A percentile compares a stretch with the other conserved stretches of the same genome.
Conservation (phyloP, 2,329 filamentous ascomycete genomes). For the Penicillium sp. region DNA sequence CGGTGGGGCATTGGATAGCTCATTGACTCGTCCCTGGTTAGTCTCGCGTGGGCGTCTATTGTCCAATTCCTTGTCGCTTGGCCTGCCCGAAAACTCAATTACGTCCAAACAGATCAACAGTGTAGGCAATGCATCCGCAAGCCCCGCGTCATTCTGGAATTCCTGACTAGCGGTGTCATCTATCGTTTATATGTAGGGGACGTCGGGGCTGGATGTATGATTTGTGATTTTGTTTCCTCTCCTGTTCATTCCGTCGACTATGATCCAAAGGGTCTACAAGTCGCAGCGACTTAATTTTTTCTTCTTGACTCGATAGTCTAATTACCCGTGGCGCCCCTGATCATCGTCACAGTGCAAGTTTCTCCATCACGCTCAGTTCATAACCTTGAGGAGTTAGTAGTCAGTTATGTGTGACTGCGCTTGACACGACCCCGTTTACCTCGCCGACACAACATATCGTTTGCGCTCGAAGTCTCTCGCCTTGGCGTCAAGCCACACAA, state of each 20-base stretch:
- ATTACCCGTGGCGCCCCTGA: not conserved
- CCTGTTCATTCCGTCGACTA: slow-evolving; percentile 8
- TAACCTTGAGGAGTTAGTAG: not conserved
- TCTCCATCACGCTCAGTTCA: not conserved
- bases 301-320: not conserved
- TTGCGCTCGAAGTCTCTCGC: not conserved
- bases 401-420: not conserved
- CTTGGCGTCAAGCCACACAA: not conserved
- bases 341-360: not conserved
- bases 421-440: not conserved
- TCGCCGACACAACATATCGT: not conserved
- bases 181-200: slow-evolving; percentile 24
- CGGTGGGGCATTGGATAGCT: slow-evolving; percentile 22
- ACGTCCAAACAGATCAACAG: slow-evolving; percentile 5
- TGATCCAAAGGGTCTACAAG: slow-evolving; percentile 12
- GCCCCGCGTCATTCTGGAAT: slow-evolving; percentile 21
- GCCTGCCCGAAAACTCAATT: slow-evolving; percentile 20
- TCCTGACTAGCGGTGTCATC: slow-evolving; percentile 14
- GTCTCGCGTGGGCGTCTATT: slow-evolving; percentile 24
- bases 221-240: not conserved
- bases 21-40: slow-evolving; percentile 14
- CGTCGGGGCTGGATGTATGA: slow-evolving; percentile 12
- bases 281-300: slow-evolving; percentile 4
- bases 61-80: slow-evolving; percentile 16
- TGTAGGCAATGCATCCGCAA: slow-evolving; percentile 2